Conservation (phyloP, 2,329 filamentous ascomycete species). For the Pseudogymnoascus sp. region DNA sequence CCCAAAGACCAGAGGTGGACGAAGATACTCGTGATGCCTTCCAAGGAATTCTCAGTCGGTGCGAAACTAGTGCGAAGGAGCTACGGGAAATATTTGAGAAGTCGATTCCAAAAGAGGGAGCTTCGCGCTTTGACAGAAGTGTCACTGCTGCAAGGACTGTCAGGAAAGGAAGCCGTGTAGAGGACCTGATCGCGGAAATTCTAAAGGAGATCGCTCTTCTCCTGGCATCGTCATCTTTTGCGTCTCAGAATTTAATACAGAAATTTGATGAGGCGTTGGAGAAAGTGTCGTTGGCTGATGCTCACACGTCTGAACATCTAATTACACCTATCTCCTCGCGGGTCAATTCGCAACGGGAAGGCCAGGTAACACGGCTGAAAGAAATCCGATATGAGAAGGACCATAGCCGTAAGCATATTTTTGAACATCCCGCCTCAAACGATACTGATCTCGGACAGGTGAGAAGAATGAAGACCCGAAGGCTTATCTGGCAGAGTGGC, state of each 20-base stretch:
- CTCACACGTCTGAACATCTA: neutral
- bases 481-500: neutral
- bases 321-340: neutral
- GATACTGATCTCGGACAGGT: neutral
- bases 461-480: neutral
- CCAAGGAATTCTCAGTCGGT: neutral
- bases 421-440: neutral
- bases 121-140: neutral
- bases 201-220: neutral
- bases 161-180: constrained; percentile 1
- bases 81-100: neutral
- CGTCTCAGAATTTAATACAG: neutral
- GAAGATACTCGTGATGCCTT: neutral
- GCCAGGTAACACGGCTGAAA: neutral
- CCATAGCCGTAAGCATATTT: neutral
- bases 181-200: neutral
- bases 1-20: neutral
- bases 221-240: neutral
- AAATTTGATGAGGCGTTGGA: neutral
- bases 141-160: neutral
- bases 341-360: neutral
- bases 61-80: neutral
- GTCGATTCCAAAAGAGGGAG: neutral
- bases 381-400: neutral
- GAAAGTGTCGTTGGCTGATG: neutral